phyloP scores from a whole-genome alignment of 208 protist species.

The Trypanosomatidae sp. region DNA sequence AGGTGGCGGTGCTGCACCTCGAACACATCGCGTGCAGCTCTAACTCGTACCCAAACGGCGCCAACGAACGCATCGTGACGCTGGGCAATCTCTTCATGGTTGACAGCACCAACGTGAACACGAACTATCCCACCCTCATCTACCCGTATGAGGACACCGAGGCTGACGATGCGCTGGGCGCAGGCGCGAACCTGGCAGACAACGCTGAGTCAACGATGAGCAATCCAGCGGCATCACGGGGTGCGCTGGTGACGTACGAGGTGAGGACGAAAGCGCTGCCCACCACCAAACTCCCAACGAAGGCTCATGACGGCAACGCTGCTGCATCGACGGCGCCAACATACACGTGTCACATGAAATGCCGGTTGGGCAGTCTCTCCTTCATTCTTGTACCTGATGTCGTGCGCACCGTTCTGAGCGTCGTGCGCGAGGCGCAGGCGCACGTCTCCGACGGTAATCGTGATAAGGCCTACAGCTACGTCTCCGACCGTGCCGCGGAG shows the following conservation, averaged over 20 bases:
- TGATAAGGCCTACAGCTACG: constrained; percentile 70
- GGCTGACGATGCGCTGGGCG: constrained; percentile 3
- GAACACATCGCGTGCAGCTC: constrained; percentile 25
- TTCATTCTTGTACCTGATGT: constrained; percentile 70
- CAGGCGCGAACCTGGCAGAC: neutral
- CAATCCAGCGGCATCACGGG: neutral
- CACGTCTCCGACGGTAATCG: constrained; percentile 71
- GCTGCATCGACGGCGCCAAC: neutral
- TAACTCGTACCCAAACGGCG: constrained; percentile 37
- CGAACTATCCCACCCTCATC: constrained; percentile 52
- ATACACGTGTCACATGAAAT: constrained; percentile 52
- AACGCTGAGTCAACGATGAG: neutral
- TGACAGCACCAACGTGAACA: constrained; percentile 37
- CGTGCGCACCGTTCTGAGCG: constrained; percentile 37
- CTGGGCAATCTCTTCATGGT: constrained; percentile 54
- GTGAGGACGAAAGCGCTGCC: constrained; percentile 7
- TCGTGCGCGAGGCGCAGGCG: constrained; percentile 45
- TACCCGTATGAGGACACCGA: constrained; percentile 38
- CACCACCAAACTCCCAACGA: neutral
- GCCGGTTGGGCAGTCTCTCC: constrained; percentile 46
- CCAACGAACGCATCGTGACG: constrained; percentile 33
- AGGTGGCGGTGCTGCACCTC: constrained; percentile 47
- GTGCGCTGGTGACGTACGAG: constrained; percentile 22
- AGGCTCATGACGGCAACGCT: neutral
- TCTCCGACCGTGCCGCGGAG: constrained; percentile 46